Percentiles rank a stretch among this genome's conserved stretches.
These are phyloP conservation scores for Mycena albidolilacea DNA, from an alignment of 768 basidiomycete species.

Conservation along the genomic window DNA sequence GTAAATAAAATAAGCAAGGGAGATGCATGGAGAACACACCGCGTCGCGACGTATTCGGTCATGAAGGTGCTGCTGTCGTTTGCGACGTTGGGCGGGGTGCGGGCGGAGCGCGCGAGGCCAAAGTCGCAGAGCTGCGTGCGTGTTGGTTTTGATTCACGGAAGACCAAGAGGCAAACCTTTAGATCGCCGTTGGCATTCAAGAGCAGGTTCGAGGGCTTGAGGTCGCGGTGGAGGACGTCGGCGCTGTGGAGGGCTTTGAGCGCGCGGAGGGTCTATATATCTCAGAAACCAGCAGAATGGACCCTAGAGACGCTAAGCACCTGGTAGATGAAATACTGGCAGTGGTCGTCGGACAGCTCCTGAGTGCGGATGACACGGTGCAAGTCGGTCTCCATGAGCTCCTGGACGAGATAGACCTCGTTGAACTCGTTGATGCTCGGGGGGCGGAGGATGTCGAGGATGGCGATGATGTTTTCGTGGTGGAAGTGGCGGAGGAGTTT, in stretches of 20 bases:
- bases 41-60: conserved; percentile 96
- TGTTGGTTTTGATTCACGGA: background rate
- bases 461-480: conserved; percentile 93
- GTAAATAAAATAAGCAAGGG: conserved; percentile 11
- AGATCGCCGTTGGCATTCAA: conserved; percentile 97
- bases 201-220: conserved; percentile 96
- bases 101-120: conserved; percentile 86
- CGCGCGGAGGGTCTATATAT: conserved; percentile 83
- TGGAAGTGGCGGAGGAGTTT: conserved; percentile 92
- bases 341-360: conserved; percentile 93
- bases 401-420: conserved; percentile 85
- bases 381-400: conserved; percentile 94
- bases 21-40: conserved; percentile 57
- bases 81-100: conserved; percentile 78
- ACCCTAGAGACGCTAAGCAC: conserved; percentile 46
- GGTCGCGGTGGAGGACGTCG: conserved; percentile 94
- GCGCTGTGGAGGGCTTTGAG: conserved; percentile 96
- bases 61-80: conserved; percentile 87
- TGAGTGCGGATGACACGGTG: conserved; percentile 98
- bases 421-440: conserved; percentile 82
- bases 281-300: background rate
- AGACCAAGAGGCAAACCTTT: conserved; percentile 65
- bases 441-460: conserved; percentile 94
- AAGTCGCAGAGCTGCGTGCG: conserved; percentile 81
- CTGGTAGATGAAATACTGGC: conserved; percentile 98